phyloP scores from a whole-genome alignment of 148 eudicot genomes.

The Linanthus parryae region DNA sequence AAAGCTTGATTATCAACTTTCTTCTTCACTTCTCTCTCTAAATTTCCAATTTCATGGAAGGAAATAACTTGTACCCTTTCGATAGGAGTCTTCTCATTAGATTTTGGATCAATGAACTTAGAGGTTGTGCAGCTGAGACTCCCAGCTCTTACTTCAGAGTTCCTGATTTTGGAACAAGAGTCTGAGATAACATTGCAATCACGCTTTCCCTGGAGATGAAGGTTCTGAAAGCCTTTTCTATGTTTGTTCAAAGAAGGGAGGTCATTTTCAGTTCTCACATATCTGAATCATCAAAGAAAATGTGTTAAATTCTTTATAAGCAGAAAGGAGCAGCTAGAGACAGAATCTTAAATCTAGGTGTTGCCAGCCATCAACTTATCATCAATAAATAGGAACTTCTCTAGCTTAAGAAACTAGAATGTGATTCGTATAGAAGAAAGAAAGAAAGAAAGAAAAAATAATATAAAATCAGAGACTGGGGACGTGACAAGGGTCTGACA shows the following conservation, averaged over 20 bases:
- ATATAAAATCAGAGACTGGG: no score
- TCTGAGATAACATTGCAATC: slow-evolving; percentile 16
- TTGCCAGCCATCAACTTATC: not conserved
- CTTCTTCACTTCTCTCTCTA: slow-evolving; percentile 10
- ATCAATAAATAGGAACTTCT: no score
- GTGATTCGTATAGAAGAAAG: no score
- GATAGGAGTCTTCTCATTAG: slow-evolving; percentile 14
- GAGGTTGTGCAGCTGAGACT: slow-evolving; percentile 20
- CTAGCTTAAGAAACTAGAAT: no score
- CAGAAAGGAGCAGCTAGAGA: not conserved
- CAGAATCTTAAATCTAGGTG: not conserved
- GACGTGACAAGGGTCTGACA: no score
- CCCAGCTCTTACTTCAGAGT: slow-evolving; percentile 18
- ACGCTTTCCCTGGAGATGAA: slow-evolving; percentile 21
- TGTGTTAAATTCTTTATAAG: not conserved
- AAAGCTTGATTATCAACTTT: slow-evolving; percentile 25
- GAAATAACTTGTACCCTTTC: slow-evolving; percentile 14
- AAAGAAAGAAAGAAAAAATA: no score
- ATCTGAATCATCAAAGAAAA: slow-evolving; percentile 12
- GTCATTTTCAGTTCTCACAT: slow-evolving; percentile 28
- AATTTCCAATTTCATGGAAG: slow-evolving; percentile 16
- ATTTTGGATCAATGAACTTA: slow-evolving; percentile 12
- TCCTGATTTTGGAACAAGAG: slow-evolving; percentile 9
- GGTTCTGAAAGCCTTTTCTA: slow-evolving; percentile 21
- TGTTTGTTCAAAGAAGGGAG: slow-evolving; percentile 11